Base-by-base conservation (phyloP, 108 stramenopile species). In the Schizochytrium sp. region DNA sequence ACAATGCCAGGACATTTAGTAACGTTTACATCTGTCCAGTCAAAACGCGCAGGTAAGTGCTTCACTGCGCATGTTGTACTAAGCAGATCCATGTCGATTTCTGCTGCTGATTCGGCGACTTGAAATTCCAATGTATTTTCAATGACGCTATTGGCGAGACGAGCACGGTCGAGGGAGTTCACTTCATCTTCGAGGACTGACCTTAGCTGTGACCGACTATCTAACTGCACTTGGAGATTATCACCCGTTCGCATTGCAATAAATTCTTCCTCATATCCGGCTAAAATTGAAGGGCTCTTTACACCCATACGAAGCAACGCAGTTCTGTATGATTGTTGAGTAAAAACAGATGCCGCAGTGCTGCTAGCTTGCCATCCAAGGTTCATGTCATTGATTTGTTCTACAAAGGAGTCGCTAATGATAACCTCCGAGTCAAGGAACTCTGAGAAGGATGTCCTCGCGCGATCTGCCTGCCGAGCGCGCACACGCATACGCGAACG, bases 271-370 rank as follows among this genome's bases (percentile, higher is more conserved):
- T 69, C 19, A 2, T 69, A 3, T 2, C 42, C 10, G 42, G 40
- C 19, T 7, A 69, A 44, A 38, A 69, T 69, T 0, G 7, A 7
- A 2, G 64, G 64, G 28, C 50, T 83, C 15, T 17, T 83, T n/a
- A 83, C 40, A 53, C 76, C 76, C 76, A 83, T 83, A 5, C 76
- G 47, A n/a, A n/a, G 53, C 76, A 83, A 28, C 5, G 76, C 47
- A 8, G 8, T 28, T n/a, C 76, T n/a, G 3, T 55, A 13, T 28
- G 47, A 55, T 13, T 50, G 3, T 28, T 83, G 0, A 8, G 47
- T 83, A 28, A 83, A 83, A 28, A 17, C 28, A 13, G 47, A 10
- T 17, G 76, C 76, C 10, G 76, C 49, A 0, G 10, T 28, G 50
- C 47, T 83, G 47, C 15, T 55, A 40, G 76, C 76, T 8, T 5